Base-by-base conservation (phyloP, 176 grass and related monocot species). In the Areca catechu region DNA sequence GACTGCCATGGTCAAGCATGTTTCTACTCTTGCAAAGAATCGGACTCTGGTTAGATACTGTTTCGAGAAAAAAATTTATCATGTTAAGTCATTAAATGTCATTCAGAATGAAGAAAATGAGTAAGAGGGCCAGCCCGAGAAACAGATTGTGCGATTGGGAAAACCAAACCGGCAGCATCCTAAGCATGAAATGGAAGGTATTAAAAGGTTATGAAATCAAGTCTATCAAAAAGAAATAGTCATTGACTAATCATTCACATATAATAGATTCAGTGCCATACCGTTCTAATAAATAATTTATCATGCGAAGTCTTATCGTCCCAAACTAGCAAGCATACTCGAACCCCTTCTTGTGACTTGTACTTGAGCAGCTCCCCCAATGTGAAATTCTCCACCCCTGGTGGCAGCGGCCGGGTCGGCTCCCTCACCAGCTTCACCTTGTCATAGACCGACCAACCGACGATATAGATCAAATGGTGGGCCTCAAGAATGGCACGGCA, bases 321-420 rank as follows among this genome's bases (percentile, higher is more conserved):
- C 92, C 92, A 97, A 24, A 97, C 92, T n/a, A 97, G 87, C 69
- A 97, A 74, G 76, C 92, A 97, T 21, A 97, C 92, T 49, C 92
- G 76, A n/a, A 91, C 86, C 4, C 86, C 92, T 69, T 97, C 92
- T 68, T 97, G 83, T 16, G 92, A 91, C 80, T 97, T 97, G 87
- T 78, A 97, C 75, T 88, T 97, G 62, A 97, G 92, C 24, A 97
- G 80, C 0, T 97, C 78, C 2, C 93, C 93, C 50, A 98, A 79
- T 1, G 81, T 88, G 37, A 98, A 69, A 43, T 43, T 43, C 22
- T 88, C 5, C 7, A 70, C 78, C 60, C 68, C 78, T 3, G 70
- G 61, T 0, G 93, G 72, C 49, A 98, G 60, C 3, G 75, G 69
- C 37, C 76, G 76, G 19, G 62, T 83, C 4, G 62, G 73, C 65